Evolutionary conservation across 2,329 filamentous ascomycete species (phyloP), one percentile per base, ranked within the genome.

Genomic region (Talaromyces sp.): DNA sequence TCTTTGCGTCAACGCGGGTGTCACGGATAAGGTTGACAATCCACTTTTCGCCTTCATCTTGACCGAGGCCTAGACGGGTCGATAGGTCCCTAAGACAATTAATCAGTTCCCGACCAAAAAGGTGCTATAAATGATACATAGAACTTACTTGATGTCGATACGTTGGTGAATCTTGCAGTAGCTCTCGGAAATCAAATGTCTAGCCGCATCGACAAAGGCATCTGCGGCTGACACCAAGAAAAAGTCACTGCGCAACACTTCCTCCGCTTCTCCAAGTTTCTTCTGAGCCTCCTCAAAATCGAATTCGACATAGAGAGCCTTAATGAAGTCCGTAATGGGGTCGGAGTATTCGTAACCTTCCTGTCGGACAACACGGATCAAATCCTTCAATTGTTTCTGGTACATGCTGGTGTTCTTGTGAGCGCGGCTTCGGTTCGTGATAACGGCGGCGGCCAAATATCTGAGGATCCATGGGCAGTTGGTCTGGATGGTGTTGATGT

Each of bases 81-180:
- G 93, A 97, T 67, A 99, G 87, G 74, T 98, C 95, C 80, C 87
- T 89, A 68, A 66, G n/a, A 19, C 29, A 53, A n/a, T 63, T 3
- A 73, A 74, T 71, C 65, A 62, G 47, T 36, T 40, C 15, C 6
- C 19, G n/a, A n/a, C 10, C 27, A 5, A 4, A 43, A 47, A n/a
- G 29, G 5, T 29, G 36, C 13, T 5, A 5, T 17, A 6, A 6
- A 10, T 53, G 13, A 15, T 7, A 31, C 8, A 13, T 25, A 27
- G 13, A 31, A 78, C 84, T 74, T 78, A 89, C 86, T 93, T 93
- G 79, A 99, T 98, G 79, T 98, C 94, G 78, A 99, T 99, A 73
- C 94, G 88, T 77, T 96, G 93, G 81, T 98, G 96, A 78, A 99
- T 99, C 88, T 98, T 98, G 91, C 95, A 99, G 86, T 99, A 99